phyloP scores from a whole-genome alignment of 192 early-diverging fungal genomes.

The Coemansia nantahalensis region DNA sequence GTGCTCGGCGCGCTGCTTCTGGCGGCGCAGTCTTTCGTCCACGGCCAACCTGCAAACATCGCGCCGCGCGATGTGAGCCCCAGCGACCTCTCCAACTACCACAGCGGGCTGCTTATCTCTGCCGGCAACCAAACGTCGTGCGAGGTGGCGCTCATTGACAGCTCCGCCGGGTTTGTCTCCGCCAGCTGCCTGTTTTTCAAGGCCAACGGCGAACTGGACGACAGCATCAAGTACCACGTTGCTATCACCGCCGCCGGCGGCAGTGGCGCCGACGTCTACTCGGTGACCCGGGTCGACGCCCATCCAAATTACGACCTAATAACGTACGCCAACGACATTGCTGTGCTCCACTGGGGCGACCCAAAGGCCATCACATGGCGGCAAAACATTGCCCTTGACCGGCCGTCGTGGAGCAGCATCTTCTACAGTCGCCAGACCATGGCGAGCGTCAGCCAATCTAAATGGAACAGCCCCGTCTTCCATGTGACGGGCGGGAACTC shows the following conservation, averaged over 20 bases:
- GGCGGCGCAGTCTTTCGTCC: too few relatives aligned
- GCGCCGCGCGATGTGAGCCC: conserved; percentile 18
- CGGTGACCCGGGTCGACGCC: conserved; percentile 24
- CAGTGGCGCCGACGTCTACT: conserved; percentile 4
- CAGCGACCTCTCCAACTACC: conserved; percentile 4
- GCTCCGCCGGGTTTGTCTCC: conserved; percentile 17
- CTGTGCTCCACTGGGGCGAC: conserved; percentile 18
- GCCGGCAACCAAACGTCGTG: conserved; percentile 36
- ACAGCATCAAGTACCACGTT: conserved; percentile 27
- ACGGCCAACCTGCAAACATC: too few relatives aligned
- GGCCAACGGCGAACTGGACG: conserved; percentile 20
- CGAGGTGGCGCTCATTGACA: conserved; percentile 41
- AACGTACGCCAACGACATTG: conserved; percentile 47
- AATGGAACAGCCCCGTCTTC: conserved; percentile 18
- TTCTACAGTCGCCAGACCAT: conserved; percentile 29
- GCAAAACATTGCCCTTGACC: conserved; percentile 19
- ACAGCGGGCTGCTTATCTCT: conserved; percentile 28
- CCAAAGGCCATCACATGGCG: conserved; percentile 7
- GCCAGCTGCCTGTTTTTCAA: conserved; percentile 38
- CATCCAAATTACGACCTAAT: conserved; percentile 35
- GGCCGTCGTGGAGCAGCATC: conserved; percentile 17
- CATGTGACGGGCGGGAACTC: not conserved
- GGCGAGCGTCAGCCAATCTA: conserved; percentile 12
- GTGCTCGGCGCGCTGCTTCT: too few relatives aligned
- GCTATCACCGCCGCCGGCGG: conserved; percentile 12